phyloP scores from a whole-genome alignment of 495 filamentous ascomycete genomes.

The Penicillium egyptiacum region DNA sequence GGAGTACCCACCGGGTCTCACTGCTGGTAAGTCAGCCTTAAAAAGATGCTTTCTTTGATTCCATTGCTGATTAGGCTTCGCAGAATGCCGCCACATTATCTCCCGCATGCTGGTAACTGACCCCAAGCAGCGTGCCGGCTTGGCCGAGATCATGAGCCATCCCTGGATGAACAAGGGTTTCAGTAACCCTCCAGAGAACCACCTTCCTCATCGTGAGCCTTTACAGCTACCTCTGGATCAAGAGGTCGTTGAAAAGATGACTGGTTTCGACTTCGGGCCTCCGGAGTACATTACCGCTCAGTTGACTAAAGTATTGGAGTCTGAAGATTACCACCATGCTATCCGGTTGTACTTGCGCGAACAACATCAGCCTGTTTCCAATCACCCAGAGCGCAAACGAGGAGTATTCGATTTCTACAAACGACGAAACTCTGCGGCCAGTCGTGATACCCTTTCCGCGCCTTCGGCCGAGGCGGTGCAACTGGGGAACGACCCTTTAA shows the following conservation, averaged over 20 bases:
- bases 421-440: slow-evolving; percentile 78
- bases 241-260: slow-evolving; percentile 87
- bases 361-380: slow-evolving; percentile 54
- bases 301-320: slow-evolving; percentile 80
- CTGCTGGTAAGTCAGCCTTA: slow-evolving; percentile 62
- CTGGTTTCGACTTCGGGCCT: slow-evolving; percentile 93
- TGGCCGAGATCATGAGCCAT: slow-evolving; percentile 92
- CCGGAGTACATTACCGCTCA: slow-evolving; percentile 78
- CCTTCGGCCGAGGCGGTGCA: slow-evolving; percentile 81
- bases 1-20: slow-evolving; percentile 92
- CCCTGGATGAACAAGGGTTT: slow-evolving; percentile 98
- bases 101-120: slow-evolving; percentile 97
- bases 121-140: slow-evolving; percentile 78
- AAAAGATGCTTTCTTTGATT: not conserved
- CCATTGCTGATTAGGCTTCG: not conserved
- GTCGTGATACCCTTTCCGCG: slow-evolving; percentile 84
- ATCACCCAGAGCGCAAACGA: slow-evolving; percentile 79
- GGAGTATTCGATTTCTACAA: slow-evolving; percentile 98
- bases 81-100: slow-evolving; percentile 92
- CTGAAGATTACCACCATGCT: slow-evolving; percentile 87
- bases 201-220: slow-evolving; percentile 80
- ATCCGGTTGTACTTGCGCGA: slow-evolving; percentile 68
- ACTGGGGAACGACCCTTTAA: slow-evolving; percentile 82
- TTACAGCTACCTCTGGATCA: slow-evolving; percentile 80
- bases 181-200: slow-evolving; percentile 81